Base-by-base conservation (phyloP, 1,139 yeast species). In the Scheffersomyces parashehatae region DNA sequence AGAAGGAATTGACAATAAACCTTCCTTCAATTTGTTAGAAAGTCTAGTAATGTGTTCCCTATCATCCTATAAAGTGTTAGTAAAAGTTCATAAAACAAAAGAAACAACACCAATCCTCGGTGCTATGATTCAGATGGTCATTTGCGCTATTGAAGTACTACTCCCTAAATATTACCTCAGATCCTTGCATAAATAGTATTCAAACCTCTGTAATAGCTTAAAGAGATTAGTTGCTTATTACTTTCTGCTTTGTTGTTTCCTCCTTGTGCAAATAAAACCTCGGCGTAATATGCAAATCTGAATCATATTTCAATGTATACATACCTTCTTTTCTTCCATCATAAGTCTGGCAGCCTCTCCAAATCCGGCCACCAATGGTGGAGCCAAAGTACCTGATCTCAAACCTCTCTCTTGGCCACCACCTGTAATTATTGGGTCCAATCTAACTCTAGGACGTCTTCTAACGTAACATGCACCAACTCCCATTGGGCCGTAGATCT, bases 391-490 rank as follows among this genome's bases (percentile, higher is more conserved):
- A 50, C 99, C 99, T 7, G 96, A 88, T 69, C 99, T 81, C 58
- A 93, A 77, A 49, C 99, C 99, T 71, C 99, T 85, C 72, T 93
- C 99, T 73, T 93, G 99, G 43, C 99, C 99, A 67, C 99, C 99
- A 55, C 99, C 99, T 49, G 90, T 86, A 54, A 93, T 87, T 47
- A 93, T 75, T 30, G 99, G 97, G 53, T 91, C 97, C 53, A 93
- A 67, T 79, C 99, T 85, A 42, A 95, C 99, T 71, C 99, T 84
- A 53, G 99, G 99, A 68, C 99, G 83, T 78, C 99, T 87, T 70
- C 99, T 84, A 34, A 95, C 93, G 62, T 81, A 93, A 56, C 91
- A 76, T 12, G 99, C 99, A 59, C 99, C 99, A 52, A 90, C 81
- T 50, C 99, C 99, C 80, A 85, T 93, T 52, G 99, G 99, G 4